phyloP scores from a whole-genome alignment of 2,329 filamentous ascomycete genomes.

The Pyricularia sp. region DNA sequence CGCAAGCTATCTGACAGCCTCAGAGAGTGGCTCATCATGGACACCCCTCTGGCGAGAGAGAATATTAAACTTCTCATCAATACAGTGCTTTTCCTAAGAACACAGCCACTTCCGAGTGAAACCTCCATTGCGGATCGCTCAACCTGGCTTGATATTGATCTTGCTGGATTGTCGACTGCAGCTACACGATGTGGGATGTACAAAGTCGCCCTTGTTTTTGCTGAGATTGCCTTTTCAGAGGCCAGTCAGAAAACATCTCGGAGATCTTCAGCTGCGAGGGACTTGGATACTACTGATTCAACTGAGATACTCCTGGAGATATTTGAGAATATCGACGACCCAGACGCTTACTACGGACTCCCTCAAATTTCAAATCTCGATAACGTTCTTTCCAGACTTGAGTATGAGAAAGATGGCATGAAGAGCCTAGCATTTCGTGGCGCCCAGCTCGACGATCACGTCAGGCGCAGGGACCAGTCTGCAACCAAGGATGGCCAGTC shows the following conservation, averaged over 20 bases:
- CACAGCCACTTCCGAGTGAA: constrained; percentile 63
- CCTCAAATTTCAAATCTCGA: constrained; percentile 63
- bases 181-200: constrained; percentile 72
- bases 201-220: constrained; percentile 72
- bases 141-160: constrained; percentile 78
- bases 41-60: constrained; percentile 32
- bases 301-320: constrained; percentile 64
- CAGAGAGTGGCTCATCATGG: constrained; percentile 46
- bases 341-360: constrained; percentile 89
- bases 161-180: constrained; percentile 52
- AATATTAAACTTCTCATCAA: constrained; percentile 65
- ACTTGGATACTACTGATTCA: constrained; percentile 32
- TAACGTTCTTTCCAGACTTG: constrained; percentile 67
- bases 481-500: constrained; percentile 50
- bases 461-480: constrained; percentile 44
- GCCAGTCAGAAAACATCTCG: constrained; percentile 40
- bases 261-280: constrained; percentile 47
- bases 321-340: constrained; percentile 88
- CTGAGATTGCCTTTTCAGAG: constrained; percentile 57
- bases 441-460: constrained; percentile 77
- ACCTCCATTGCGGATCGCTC: constrained; percentile 64
- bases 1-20: constrained; percentile 52
- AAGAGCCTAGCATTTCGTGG: constrained; percentile 85
- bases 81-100: constrained; percentile 75
- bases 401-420: constrained; percentile 77